Percentiles rank a stretch among this genome's conserved stretches.
These are phyloP conservation scores for Penicillium salamii DNA, from an alignment of 495 filamentous ascomycete species.

Conservation along the genomic window DNA sequence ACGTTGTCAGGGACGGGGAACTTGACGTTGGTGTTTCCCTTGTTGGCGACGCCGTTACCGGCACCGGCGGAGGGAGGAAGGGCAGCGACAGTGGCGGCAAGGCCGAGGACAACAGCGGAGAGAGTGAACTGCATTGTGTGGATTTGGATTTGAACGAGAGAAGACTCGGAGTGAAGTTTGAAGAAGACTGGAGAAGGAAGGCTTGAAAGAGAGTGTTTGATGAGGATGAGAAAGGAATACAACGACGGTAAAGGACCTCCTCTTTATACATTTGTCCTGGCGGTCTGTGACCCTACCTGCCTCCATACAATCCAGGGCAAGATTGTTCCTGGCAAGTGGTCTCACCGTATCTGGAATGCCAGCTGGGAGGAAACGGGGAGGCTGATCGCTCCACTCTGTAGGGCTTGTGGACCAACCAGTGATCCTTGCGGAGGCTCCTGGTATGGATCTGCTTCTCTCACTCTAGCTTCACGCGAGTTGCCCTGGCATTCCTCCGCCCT, in stretches of 20 bases:
- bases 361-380: conserved; percentile 25
- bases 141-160: conserved; percentile 36
- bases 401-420: conserved; percentile 9
- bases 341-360: conserved; percentile 32
- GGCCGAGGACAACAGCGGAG: conserved; percentile 24
- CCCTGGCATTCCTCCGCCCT: conserved; percentile 16
- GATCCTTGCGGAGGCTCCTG: conserved; percentile 12
- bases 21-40: conserved; percentile 29
- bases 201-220: conserved; percentile 26
- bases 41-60: conserved; percentile 24
- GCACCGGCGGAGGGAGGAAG: conserved; percentile 14
- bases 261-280: conserved; percentile 39
- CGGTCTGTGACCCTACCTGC: conserved; percentile 21
- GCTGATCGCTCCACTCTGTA: conserved; percentile 20
- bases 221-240: conserved; percentile 32
- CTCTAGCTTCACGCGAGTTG: conserved; percentile 14
- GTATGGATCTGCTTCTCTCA: conserved; percentile 34
- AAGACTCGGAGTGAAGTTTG: conserved; percentile 24
- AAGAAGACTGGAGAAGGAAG: conserved; percentile 30
- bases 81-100: conserved; percentile 30
- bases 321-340: conserved; percentile 11
- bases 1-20: conserved; percentile 39
- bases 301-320: conserved; percentile 6
- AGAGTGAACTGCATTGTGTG: conserved; percentile 41
- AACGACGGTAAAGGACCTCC: conserved; percentile 13